Evolutionary conservation across 2,329 filamentous ascomycete genomes (phyloP), one percentile per base, ranked within the genome.

Genomic region (Exophiala dermatitidis): DNA sequence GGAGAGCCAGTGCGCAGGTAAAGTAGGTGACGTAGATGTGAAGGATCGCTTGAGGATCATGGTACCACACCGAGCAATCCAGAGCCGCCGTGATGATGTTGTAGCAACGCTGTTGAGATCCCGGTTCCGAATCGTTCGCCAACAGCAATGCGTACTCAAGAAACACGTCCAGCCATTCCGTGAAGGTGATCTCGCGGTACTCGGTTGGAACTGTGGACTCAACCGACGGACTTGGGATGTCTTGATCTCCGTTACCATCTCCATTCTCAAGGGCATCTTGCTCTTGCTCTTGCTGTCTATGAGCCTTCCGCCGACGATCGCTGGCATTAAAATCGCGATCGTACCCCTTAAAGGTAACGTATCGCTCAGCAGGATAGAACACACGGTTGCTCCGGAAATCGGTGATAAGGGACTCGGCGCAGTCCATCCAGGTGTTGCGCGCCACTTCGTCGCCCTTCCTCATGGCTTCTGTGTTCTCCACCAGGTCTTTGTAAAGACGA

Each of bases 121-220:
- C 74, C 45, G 85, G 81, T 33, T 83, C 83, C 19, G 77, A 73
- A 40, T 82, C 37, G n/a, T 51, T 52, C 5, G 90, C 86, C 32
- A 93, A 78, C 3, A 84, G 77, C 45, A 96, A 77, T 2, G 90
- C 86, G 66, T 94, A 94, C 64, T 93, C 87, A 34, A 94, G 78
- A 66, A 98, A 95, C 0, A 95, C 77, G 61, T 94, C 87, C 2
- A 96, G 78, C 93, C 93, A 98, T 44, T 83, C 79, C 53, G 84
- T 77, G 65, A 97, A 95, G 0, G 83, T 74, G 44, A 97, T 87
- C 5, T 86, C 86, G 60, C 88, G 84, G 65, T 89, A 90, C 36
- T 76, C 67, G 10, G 64, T 65, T 8, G 64, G 46, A 31, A 48
- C 5, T 38, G 42, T 19, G 9, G 50, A 53, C 36, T 58, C 54